Conservation (phyloP, 257 asterid genomes). For the Solanum appendiculatum region DNA sequence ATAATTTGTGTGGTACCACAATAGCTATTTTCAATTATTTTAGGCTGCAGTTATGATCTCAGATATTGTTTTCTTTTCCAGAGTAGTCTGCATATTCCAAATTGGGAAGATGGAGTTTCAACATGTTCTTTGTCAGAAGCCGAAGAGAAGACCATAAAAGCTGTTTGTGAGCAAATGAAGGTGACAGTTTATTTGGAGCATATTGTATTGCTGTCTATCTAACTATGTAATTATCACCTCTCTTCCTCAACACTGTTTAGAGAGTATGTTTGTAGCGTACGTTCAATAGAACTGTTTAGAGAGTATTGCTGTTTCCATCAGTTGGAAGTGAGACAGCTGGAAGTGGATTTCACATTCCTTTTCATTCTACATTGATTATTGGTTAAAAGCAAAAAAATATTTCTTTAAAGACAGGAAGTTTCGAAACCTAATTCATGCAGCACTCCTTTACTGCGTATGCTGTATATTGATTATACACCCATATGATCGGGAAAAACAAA, state of each 20-base stretch:
- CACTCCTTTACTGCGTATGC: not conserved
- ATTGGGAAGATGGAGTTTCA: slow-evolving; percentile 63
- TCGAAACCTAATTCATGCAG: not conserved
- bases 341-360: not conserved
- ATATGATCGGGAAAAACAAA: not conserved
- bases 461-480: not conserved
- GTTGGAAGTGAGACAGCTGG: not conserved
- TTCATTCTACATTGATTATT: not conserved
- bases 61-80: slow-evolving; percentile 8
- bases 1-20: slow-evolving; percentile 1
- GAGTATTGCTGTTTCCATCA: not conserved
- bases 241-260: not conserved
- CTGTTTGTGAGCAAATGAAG: slow-evolving; percentile 47
- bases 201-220: not conserved
- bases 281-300: not conserved
- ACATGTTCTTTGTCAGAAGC: slow-evolving; percentile 59
- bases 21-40: not conserved
- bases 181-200: slow-evolving; percentile 20
- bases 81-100: slow-evolving; percentile 51
- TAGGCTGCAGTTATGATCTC: not conserved
- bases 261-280: not conserved
- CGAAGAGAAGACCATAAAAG: slow-evolving; percentile 56
- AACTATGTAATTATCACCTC: not conserved
- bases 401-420: not conserved
- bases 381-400: not conserved